Conservation (phyloP, 192 early-diverging fungal species). For the Backusella tuberculispora region DNA sequence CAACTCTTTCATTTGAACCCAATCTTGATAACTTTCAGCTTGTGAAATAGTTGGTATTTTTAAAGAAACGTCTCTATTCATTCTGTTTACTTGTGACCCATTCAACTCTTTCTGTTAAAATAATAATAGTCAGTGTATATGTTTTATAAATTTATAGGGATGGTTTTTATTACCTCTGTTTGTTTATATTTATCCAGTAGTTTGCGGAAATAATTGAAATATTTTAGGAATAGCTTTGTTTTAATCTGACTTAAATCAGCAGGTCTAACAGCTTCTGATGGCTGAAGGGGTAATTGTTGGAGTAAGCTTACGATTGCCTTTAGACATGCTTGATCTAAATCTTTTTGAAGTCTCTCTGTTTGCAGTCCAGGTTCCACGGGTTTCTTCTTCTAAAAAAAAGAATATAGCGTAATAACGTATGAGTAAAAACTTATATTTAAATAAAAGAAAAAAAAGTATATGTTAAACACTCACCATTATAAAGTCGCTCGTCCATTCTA, state of each 20-base stretch:
- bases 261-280: conserved; percentile 52
- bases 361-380: conserved; percentile 26
- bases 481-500: conserved; percentile 78
- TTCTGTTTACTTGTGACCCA: conserved; percentile 53
- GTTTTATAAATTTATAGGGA: background rate
- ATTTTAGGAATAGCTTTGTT: conserved; percentile 64
- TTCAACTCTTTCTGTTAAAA: background rate
- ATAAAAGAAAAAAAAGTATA: background rate
- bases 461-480: conserved; percentile 35
- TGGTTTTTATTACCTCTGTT: conserved; percentile 40
- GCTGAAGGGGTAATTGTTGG: conserved; percentile 70
- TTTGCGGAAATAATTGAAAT: conserved; percentile 77
- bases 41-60: background rate
- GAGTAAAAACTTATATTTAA: background rate
- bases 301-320: conserved; percentile 71
- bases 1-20: conserved; percentile 58
- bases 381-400: background rate
- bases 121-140: too few species aligned
- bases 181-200: conserved; percentile 63
- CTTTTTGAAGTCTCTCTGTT: conserved; percentile 66
- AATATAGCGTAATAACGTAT: background rate
- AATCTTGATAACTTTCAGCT: conserved; percentile 38
- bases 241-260: conserved; percentile 61
- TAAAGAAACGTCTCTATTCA: conserved; percentile 54
- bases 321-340: conserved; percentile 77